phyloP scores from a whole-genome alignment of 495 filamentous ascomycete genomes.

The Trypethelium eluteriae region DNA sequence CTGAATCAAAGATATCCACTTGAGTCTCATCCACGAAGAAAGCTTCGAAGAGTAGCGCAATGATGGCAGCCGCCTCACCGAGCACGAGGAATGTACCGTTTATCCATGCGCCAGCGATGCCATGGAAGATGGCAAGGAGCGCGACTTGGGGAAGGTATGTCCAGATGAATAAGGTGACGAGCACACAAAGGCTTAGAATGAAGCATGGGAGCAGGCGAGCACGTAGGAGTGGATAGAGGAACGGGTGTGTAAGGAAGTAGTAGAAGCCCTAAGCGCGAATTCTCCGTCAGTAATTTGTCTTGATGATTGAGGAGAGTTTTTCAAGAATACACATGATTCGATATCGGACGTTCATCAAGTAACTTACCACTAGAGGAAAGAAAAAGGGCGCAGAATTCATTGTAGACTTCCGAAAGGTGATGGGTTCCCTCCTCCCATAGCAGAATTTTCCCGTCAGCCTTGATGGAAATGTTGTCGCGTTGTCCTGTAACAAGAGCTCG shows the following conservation, averaged over 20 bases:
- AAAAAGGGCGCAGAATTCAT: not conserved
- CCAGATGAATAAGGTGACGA: slow-evolving; percentile 55
- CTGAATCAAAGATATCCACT: slow-evolving; percentile 60
- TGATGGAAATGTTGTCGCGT: not conserved
- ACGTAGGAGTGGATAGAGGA: slow-evolving; percentile 55
- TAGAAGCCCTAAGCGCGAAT: slow-evolving; percentile 45
- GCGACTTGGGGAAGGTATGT: slow-evolving; percentile 54
- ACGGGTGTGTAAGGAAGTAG: slow-evolving; percentile 53
- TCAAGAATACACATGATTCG: not conserved
- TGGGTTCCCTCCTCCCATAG: not conserved
- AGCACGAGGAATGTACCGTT: slow-evolving; percentile 58
- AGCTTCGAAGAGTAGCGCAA: slow-evolving; percentile 56
- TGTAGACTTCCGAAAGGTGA: not conserved
- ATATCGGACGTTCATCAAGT: not conserved
- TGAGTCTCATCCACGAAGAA: slow-evolving; percentile 63
- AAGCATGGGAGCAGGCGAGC: slow-evolving; percentile 52
- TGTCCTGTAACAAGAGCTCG: not conserved
- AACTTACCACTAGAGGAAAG: not conserved
- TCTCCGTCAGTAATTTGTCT: not conserved
- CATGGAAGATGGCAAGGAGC: slow-evolving; percentile 57
- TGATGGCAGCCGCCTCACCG: slow-evolving; percentile 56
- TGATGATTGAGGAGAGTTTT: not conserved
- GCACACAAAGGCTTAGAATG: slow-evolving; percentile 53
- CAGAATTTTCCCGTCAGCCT: too few relatives aligned
- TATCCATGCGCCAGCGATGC: slow-evolving; percentile 47